Percentiles rank a stretch among this genome's conserved stretches.
These are phyloP conservation scores for Golubevia pallescens DNA, from an alignment of 1,284 basidiomycete genomes.

Conservation along the genomic window DNA sequence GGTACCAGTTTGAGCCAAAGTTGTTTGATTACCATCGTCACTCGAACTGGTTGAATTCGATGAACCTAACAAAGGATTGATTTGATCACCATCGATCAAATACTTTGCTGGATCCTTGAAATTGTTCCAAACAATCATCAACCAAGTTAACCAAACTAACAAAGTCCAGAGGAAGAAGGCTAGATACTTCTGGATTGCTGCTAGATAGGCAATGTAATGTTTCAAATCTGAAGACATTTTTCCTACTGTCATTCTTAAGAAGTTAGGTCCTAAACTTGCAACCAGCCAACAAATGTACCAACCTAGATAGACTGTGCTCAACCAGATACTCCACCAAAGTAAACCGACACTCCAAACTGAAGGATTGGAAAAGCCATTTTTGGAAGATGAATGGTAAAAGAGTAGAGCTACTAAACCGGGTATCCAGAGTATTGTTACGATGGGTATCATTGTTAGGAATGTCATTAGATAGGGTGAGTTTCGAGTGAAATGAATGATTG, in stretches of 20 bases:
- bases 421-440: constrained; percentile 43
- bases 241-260: constrained; percentile 27
- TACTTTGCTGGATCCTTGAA: constrained; percentile 33
- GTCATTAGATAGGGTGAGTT: too few species aligned
- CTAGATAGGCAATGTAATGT: constrained; percentile 1
- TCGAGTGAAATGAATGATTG: too few species aligned
- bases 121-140: constrained; percentile 39
- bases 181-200: constrained; percentile 33
- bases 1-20: background rate
- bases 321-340: constrained; percentile 55
- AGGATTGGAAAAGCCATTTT: constrained; percentile 28
- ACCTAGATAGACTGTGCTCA: constrained; percentile 38
- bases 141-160: constrained; percentile 32
- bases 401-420: constrained; percentile 41
- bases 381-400: constrained; percentile 12
- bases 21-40: background rate
- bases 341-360: constrained; percentile 37
- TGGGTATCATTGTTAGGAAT: constrained; percentile 15
- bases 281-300: constrained; percentile 32
- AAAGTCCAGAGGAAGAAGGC: constrained; percentile 51
- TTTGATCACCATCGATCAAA: constrained; percentile 14
- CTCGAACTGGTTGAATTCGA: background rate
- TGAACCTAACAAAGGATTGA: constrained; percentile 8
- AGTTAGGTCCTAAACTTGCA: constrained; percentile 26
- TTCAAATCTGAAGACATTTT: constrained; percentile 16